Conservation (phyloP, 257 asterid species). For the Solanum tarijense region DNA sequence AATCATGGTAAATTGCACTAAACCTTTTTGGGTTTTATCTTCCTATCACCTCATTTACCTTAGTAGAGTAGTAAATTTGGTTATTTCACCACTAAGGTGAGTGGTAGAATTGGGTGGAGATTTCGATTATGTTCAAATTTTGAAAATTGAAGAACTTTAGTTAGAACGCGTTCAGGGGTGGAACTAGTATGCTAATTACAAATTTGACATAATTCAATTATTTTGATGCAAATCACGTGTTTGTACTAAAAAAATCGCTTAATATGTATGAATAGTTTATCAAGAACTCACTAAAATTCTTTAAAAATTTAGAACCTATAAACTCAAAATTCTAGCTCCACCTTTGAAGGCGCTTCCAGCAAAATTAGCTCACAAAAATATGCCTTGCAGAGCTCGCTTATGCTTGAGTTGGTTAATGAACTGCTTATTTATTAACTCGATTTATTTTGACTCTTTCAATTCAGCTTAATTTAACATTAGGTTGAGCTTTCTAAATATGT, state of each 20-base stretch:
- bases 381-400: accelerated
- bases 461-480: neutral
- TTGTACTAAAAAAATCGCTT: neutral
- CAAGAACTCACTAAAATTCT: neutral
- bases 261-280: neutral
- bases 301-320: neutral
- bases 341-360: neutral
- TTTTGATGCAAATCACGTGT: neutral
- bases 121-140: neutral
- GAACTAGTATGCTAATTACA: neutral
- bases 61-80: neutral
- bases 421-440: no score
- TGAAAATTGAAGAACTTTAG: neutral
- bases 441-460: neutral
- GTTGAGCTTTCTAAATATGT: neutral
- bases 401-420: neutral
- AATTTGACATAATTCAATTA: accelerated
- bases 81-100: neutral
- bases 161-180: neutral
- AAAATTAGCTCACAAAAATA: no score
- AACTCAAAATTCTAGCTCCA: neutral
- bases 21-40: neutral
- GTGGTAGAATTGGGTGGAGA: neutral
- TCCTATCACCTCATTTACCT: neutral
- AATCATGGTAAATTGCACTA: neutral